Percentiles rank a stretch among this genome's conserved stretches.
Evolutionary conservation across 306 rosid genomes (phyloP).

Genomic region (Ceratonia siliqua): DNA sequence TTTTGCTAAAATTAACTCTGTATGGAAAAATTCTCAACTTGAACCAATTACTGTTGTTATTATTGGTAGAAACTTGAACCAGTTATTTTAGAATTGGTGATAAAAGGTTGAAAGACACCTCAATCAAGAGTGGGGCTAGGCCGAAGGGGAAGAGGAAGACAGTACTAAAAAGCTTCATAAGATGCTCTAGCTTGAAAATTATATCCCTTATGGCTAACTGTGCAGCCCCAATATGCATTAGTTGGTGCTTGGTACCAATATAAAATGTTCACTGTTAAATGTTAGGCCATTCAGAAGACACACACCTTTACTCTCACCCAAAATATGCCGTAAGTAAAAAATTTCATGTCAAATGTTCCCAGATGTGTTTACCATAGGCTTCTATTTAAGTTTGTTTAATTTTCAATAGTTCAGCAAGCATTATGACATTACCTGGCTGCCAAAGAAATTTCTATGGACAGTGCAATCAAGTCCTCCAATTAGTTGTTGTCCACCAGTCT

Average conservation of each 20-base stretch:
- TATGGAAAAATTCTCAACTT: not conserved
- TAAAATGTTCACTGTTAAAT: not conserved
- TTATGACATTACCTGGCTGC: constrained; percentile 73
- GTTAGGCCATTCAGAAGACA: not conserved
- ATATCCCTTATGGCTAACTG: not conserved
- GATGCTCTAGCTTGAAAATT: constrained; percentile 8
- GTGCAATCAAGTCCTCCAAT: constrained; percentile 98
- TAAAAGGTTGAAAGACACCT: not conserved
- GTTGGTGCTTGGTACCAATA: not conserved
- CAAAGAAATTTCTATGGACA: constrained; percentile 92
- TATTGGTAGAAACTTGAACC: not conserved
- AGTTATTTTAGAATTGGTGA: too few relatives aligned
- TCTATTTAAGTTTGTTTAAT: not conserved
- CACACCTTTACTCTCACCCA: not conserved
- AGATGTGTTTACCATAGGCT: not conserved
- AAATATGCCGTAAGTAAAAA: not conserved
- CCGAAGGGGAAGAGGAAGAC: not conserved
- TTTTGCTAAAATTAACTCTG: not conserved
- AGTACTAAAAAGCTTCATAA: not conserved
- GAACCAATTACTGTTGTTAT: not conserved
- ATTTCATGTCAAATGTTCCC: not conserved
- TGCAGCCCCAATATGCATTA: not conserved
- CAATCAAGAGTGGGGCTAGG: not conserved
- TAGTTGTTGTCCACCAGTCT: constrained; percentile 82
- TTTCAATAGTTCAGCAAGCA: not conserved